Conservation (phyloP, 2,329 filamentous ascomycete genomes). For the Fusarium beomiforme region DNA sequence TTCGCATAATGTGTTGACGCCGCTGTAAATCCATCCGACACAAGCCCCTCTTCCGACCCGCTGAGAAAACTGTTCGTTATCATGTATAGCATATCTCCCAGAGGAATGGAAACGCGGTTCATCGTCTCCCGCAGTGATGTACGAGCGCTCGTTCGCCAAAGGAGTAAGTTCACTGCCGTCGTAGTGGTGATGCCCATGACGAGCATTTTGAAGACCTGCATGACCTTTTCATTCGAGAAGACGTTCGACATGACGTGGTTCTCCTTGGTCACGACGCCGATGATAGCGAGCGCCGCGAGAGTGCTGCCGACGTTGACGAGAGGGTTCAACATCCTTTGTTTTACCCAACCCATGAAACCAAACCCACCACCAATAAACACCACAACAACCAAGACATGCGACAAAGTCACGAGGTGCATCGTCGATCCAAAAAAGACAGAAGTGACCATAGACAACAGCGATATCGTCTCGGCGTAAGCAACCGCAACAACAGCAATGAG, state of each 20-base stretch:
- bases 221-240: constrained; percentile 83
- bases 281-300: constrained; percentile 85
- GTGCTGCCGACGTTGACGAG: constrained; percentile 88
- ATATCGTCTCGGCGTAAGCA: constrained; percentile 74
- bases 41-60: constrained; percentile 81
- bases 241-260: constrained; percentile 85
- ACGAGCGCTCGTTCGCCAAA: constrained; percentile 83
- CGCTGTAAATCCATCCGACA: constrained; percentile 70
- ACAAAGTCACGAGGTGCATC: constrained; percentile 72
- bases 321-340: constrained; percentile 79
- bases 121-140: constrained; percentile 77
- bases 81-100: constrained; percentile 82
- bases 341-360: constrained; percentile 88
- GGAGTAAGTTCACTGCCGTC: constrained; percentile 75
- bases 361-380: constrained; percentile 88
- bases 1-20: constrained; percentile 71
- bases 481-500: constrained; percentile 82
- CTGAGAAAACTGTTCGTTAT: constrained; percentile 86
- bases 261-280: constrained; percentile 90
- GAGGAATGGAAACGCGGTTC: constrained; percentile 74
- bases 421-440: constrained; percentile 80
- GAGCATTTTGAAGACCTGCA: constrained; percentile 85
- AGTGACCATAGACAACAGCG: constrained; percentile 85
- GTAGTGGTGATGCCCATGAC: constrained; percentile 78
- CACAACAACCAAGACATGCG: constrained; percentile 81